Conservation (phyloP, 2,329 filamentous ascomycete species). For the Phoma sp. region DNA sequence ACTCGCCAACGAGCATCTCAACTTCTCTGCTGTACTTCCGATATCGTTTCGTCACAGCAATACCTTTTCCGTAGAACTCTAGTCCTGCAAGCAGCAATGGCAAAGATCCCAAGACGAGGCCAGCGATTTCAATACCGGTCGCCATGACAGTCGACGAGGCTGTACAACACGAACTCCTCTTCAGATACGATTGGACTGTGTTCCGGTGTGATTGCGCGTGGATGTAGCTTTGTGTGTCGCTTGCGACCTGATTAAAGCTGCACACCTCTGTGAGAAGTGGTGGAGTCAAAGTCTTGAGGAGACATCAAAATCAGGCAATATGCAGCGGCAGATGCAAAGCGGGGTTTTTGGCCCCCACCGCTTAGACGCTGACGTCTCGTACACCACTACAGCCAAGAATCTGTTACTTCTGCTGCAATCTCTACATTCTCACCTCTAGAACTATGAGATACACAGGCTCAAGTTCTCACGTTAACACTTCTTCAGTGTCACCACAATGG, state of each 20-base stretch:
- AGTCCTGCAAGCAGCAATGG: constrained; percentile 44
- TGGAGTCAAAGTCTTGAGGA: no score
- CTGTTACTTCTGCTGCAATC: not conserved
- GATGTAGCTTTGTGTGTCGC: no score
- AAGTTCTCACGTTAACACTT: no score
- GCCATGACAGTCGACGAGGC: constrained; percentile 2
- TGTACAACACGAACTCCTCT: no score
- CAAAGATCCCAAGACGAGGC: constrained; percentile 39
- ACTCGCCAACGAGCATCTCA: constrained; percentile 25
- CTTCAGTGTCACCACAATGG: not conserved
- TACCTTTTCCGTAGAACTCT: constrained; percentile 42
- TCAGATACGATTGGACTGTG: no score
- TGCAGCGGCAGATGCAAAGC: not conserved
- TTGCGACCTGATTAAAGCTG: no score
- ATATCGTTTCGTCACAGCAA: constrained; percentile 36
- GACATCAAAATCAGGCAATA: no score
- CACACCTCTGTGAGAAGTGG: no score
- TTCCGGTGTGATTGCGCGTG: no score
- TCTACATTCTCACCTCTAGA: no score
- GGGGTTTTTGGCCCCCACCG: constrained; percentile 6
- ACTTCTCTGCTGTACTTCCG: constrained; percentile 32
- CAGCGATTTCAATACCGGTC: constrained; percentile 31
- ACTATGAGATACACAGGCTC: no score
- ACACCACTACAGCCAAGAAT: not conserved
- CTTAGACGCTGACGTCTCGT: constrained; percentile 13